phyloP scores from a whole-genome alignment of 371 early-diverging fungal genomes.

The Amoeboaphelidium protococcarum region DNA sequence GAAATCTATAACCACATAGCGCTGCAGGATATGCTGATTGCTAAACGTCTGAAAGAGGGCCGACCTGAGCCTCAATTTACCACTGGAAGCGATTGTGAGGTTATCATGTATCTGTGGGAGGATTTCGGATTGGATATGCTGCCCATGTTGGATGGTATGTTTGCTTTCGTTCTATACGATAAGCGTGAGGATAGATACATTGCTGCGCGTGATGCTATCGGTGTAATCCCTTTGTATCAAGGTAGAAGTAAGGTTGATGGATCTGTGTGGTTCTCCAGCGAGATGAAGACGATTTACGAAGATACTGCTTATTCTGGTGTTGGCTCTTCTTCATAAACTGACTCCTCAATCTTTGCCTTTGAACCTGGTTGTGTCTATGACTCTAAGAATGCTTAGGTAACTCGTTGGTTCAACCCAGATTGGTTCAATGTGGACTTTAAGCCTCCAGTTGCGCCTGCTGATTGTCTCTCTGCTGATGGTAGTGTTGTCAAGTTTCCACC shows the following conservation, averaged over 20 bases:
- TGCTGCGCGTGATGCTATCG: constrained; percentile 85
- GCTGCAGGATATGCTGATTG: constrained; percentile 42
- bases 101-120: constrained; percentile 73
- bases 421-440: constrained; percentile 40
- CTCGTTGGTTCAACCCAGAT: constrained; percentile 59
- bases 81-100: constrained; percentile 89
- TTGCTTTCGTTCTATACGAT: constrained; percentile 78
- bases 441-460: constrained; percentile 13
- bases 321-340: too few relatives aligned
- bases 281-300: constrained; percentile 75
- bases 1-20: constrained; percentile 92
- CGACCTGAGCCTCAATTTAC: constrained; percentile 25
- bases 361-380: constrained; percentile 78
- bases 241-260: constrained; percentile 68
- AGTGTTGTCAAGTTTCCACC: constrained; percentile 17
- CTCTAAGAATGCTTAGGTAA: constrained; percentile 38
- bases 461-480: too few relatives aligned
- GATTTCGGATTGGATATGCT: constrained; percentile 53
- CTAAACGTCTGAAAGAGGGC: constrained; percentile 5
- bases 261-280: constrained; percentile 70
- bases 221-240: constrained; percentile 85
- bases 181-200: constrained; percentile 39
- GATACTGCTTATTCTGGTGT: constrained; percentile 65
- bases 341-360: constrained; percentile 76
- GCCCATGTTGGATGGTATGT: constrained; percentile 75